These are phyloP conservation scores for Neofusicoccum kwambonambiense DNA, from an alignment of 2,329 filamentous ascomycete genomes.

Conservation along the genomic window DNA sequence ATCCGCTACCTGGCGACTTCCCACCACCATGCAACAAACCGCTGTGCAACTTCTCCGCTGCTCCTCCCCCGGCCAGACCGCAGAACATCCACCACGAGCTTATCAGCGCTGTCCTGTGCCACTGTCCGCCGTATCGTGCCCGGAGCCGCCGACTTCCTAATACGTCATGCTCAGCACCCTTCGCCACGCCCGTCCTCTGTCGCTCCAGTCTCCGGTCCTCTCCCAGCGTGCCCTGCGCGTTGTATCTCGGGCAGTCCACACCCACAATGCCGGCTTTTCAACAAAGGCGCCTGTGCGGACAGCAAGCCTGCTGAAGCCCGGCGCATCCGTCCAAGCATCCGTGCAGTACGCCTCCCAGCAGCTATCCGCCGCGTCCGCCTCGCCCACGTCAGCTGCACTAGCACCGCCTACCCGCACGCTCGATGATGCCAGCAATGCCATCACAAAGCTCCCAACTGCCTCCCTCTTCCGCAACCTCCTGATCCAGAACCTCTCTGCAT, in stretches of 20 bases:
- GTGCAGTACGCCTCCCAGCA: slow-evolving; percentile 1
- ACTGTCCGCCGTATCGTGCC: not conserved
- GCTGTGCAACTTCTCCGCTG: not conserved
- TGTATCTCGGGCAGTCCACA: not conserved
- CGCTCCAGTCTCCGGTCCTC: slow-evolving; percentile 5
- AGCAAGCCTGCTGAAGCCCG: slow-evolving; percentile 6
- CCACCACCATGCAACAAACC: not conserved
- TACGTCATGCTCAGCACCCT: slow-evolving; percentile 16
- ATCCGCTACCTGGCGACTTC: slow-evolving; percentile 1
- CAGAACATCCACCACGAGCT: not conserved
- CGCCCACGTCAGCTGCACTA: not conserved
- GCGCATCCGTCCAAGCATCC: slow-evolving; percentile 5
- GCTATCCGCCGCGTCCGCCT: not conserved
- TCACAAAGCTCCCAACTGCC: slow-evolving; percentile 15
- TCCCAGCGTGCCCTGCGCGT: not conserved
- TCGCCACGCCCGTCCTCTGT: slow-evolving; percentile 10
- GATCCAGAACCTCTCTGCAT: slow-evolving; percentile 14
- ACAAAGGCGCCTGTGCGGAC: not conserved
- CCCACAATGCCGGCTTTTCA: slow-evolving; percentile 6
- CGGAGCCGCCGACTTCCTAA: not conserved
- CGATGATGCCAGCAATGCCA: not conserved
- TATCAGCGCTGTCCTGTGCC: not conserved
- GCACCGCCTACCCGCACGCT: not conserved
- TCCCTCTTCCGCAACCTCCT: slow-evolving; percentile 17
- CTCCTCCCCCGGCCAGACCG: not conserved